These are phyloP conservation scores for Thozetella sp. DNA, from an alignment of 495 filamentous ascomycete genomes.

Conservation along the genomic window DNA sequence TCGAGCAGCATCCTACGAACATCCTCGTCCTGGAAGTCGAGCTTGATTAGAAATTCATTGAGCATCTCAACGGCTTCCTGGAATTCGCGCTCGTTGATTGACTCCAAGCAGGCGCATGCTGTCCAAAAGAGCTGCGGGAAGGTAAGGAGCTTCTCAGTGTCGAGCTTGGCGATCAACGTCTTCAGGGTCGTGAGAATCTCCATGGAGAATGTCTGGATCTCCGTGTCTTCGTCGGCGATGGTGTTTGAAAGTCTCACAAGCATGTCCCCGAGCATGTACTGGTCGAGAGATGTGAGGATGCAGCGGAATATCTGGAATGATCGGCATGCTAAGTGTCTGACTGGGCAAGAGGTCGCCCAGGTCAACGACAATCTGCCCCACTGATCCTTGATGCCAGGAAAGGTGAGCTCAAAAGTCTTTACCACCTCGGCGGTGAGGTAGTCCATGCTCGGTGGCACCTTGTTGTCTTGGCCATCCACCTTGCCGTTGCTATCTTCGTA, in stretches of 20 bases:
- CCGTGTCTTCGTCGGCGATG: constrained; percentile 87
- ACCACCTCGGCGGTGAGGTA: constrained; percentile 78
- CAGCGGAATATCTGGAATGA: constrained; percentile 98
- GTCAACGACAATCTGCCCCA: constrained; percentile 88
- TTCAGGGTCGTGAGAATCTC: constrained; percentile 94
- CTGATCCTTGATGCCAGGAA: constrained; percentile 84
- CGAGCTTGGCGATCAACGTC: constrained; percentile 81
- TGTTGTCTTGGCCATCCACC: constrained; percentile 68
- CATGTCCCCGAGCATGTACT: constrained; percentile 94
- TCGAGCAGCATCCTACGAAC: constrained; percentile 72
- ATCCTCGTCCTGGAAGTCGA: constrained; percentile 74
- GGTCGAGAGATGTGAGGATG: constrained; percentile 86
- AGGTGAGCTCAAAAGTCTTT: constrained; percentile 80
- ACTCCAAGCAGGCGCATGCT: constrained; percentile 92
- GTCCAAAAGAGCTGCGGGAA: constrained; percentile 98
- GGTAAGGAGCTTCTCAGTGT: constrained; percentile 75
- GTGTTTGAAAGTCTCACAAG: constrained; percentile 92
- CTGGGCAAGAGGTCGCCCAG: constrained; percentile 96
- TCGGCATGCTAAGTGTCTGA: constrained; percentile 92
- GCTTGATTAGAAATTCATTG: constrained; percentile 79
- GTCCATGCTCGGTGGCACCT: constrained; percentile 87
- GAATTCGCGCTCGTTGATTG: constrained; percentile 93
- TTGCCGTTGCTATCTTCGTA: constrained; percentile 91
- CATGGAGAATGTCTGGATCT: constrained; percentile 96
- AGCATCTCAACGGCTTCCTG: constrained; percentile 89